These are phyloP conservation scores for Cryphonectria radicalis DNA, from an alignment of 2,329 filamentous ascomycete species.

Conservation along the genomic window DNA sequence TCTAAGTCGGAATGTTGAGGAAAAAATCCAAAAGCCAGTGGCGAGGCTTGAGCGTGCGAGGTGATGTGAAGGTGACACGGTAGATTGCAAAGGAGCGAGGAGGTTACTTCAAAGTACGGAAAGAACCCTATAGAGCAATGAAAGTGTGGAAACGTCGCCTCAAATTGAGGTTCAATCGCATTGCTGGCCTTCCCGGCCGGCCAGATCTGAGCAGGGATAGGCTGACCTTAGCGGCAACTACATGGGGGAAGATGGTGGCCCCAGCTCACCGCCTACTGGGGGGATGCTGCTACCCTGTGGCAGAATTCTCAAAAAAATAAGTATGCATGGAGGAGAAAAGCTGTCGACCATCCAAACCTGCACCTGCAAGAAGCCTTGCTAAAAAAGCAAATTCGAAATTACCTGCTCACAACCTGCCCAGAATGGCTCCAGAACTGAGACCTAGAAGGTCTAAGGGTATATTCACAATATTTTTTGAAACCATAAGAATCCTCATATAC, in stretches of 20 bases:
- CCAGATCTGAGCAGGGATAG: constrained; percentile 11
- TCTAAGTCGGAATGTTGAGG: neutral
- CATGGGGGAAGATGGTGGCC: neutral
- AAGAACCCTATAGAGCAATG: neutral
- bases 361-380: neutral
- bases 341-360: neutral
- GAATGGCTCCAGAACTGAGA: constrained; percentile 28
- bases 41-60: constrained; percentile 5
- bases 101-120: neutral
- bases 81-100: constrained; percentile 11
- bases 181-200: constrained; percentile 29
- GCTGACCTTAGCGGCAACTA: constrained; percentile 15
- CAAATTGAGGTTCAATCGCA: constrained; percentile 25
- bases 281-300: constrained; percentile 15
- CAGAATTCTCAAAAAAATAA: constrained; percentile 26
- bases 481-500: neutral
- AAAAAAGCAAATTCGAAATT: neutral
- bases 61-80: neutral
- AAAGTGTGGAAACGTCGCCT: constrained; percentile 29
- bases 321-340: constrained; percentile 21
- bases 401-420: constrained; percentile 7
- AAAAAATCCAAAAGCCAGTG: neutral
- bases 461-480: neutral
- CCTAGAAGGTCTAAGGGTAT: constrained; percentile 28
- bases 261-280: constrained; percentile 8